phyloP scores from a whole-genome alignment of 352 stramenopile genomes.

The Thraustochytrium sp. region DNA sequence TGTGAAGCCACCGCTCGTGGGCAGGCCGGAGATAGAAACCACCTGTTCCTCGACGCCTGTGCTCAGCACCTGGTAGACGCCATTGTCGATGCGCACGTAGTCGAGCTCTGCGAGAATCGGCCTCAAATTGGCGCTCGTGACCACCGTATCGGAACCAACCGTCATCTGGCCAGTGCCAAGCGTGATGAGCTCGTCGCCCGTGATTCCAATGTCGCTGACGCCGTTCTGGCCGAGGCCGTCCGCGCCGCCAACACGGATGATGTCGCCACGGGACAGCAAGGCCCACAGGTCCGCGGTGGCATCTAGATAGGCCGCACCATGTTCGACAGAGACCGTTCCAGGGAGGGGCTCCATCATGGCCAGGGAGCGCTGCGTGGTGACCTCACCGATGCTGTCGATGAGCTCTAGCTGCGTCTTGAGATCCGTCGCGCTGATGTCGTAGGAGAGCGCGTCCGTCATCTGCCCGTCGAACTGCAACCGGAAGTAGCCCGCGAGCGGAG shows the following conservation, averaged over 20 bases:
- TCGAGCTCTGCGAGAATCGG: slow-evolving; percentile 42
- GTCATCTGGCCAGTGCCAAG: neutral
- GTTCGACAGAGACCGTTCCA: slow-evolving; percentile 56
- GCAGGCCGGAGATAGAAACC: slow-evolving; percentile 50
- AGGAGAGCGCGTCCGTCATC: slow-evolving; percentile 53
- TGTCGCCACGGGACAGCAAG: slow-evolving; percentile 57
- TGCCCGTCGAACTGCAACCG: slow-evolving; percentile 52
- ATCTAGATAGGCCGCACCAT: slow-evolving; percentile 50
- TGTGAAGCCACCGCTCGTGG: slow-evolving; percentile 51
- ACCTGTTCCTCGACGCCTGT: slow-evolving; percentile 83
- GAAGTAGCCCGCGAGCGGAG: slow-evolving; percentile 60
- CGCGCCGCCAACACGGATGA: slow-evolving; percentile 60
- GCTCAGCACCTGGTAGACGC: slow-evolving; percentile 71
- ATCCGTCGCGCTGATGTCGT: slow-evolving; percentile 55
- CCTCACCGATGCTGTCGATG: slow-evolving; percentile 57
- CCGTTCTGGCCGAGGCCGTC: slow-evolving; percentile 51
- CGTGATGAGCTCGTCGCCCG: slow-evolving; percentile 37
- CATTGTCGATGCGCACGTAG: slow-evolving; percentile 73
- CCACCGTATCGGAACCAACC: neutral
- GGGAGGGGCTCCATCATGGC: slow-evolving; percentile 49
- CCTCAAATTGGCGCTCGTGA: slow-evolving; percentile 43
- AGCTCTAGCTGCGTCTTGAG: slow-evolving; percentile 57
- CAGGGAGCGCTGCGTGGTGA: slow-evolving; percentile 55
- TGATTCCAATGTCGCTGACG: slow-evolving; percentile 51
- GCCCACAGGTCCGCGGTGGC: slow-evolving; percentile 57